Conservation (phyloP, 371 early-diverging fungal species). For the Mortierella sp. region DNA sequence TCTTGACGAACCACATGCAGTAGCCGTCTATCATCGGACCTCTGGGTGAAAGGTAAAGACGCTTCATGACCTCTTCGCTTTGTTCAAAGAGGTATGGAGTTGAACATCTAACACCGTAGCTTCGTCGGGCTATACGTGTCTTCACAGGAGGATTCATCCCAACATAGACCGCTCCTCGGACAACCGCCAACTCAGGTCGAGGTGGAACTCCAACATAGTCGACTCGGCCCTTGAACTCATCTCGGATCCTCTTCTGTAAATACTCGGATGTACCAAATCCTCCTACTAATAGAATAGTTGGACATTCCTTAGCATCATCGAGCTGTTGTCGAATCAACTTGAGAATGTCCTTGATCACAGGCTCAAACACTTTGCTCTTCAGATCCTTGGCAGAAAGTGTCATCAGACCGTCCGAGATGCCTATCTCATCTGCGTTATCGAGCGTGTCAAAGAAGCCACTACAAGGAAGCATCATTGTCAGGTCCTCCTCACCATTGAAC, state of each 20-base stretch:
- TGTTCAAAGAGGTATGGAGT: constrained; percentile 65
- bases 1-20: constrained; percentile 66
- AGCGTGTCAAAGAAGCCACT: too few species aligned
- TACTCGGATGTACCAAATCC: constrained; percentile 62
- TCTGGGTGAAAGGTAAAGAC: constrained; percentile 45
- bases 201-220: constrained; percentile 18
- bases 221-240: constrained; percentile 38
- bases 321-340: too few species aligned
- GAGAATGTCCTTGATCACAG: too few species aligned
- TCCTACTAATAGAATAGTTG: constrained; percentile 59
- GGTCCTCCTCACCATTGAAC: too few species aligned
- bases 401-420: too few species aligned
- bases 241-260: constrained; percentile 48
- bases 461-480: too few species aligned
- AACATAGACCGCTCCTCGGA: constrained; percentile 57
- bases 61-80: constrained; percentile 45
- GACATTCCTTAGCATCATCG: too few species aligned
- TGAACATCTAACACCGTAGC: constrained; percentile 63
- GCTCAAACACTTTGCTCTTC: too few species aligned
- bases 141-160: constrained; percentile 63
- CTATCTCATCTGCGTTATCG: too few species aligned
- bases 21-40: constrained; percentile 52
- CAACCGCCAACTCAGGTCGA: constrained; percentile 43
- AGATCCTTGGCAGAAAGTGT: too few species aligned
- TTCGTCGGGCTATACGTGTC: constrained; percentile 65